phyloP scores from a whole-genome alignment of 352 stramenopile genomes.

The Phytophthora nicotianae region DNA sequence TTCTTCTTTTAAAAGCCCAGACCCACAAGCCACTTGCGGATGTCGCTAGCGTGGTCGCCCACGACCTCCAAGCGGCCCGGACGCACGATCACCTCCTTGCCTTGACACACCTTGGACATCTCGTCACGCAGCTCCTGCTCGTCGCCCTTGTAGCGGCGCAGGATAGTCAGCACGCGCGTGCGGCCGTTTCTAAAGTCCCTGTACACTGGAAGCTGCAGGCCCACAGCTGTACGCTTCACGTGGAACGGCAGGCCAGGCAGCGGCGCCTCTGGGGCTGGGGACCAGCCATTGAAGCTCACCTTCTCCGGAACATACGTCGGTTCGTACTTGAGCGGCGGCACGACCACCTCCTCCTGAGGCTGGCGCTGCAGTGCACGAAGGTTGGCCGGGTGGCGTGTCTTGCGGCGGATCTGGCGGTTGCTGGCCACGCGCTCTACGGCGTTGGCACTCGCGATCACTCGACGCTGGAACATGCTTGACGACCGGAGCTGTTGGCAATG shows the following conservation, averaged over 20 bases:
- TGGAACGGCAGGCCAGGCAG: slow-evolving; percentile 71
- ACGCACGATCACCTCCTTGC: slow-evolving; percentile 71
- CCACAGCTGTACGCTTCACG: slow-evolving; percentile 82
- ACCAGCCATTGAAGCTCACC: slow-evolving; percentile 91
- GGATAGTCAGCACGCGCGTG: slow-evolving; percentile 86
- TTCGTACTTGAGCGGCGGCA: slow-evolving; percentile 83
- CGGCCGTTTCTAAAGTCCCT: slow-evolving; percentile 85
- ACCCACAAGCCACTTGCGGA: slow-evolving; percentile 87
- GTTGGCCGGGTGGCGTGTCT: slow-evolving; percentile 75
- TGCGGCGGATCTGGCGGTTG: slow-evolving; percentile 87
- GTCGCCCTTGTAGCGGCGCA: slow-evolving; percentile 83
- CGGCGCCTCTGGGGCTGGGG: slow-evolving; percentile 67
- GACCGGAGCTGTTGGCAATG: slow-evolving; percentile 29
- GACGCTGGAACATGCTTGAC: slow-evolving; percentile 63
- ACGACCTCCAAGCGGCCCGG: slow-evolving; percentile 80
- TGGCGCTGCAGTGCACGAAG: slow-evolving; percentile 72
- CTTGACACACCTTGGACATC: slow-evolving; percentile 87
- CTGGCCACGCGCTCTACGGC: slow-evolving; percentile 73
- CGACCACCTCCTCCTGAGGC: slow-evolving; percentile 50
- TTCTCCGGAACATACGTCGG: slow-evolving; percentile 80
- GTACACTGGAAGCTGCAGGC: slow-evolving; percentile 87
- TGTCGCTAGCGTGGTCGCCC: slow-evolving; percentile 66
- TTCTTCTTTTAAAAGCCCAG: slow-evolving; percentile 70
- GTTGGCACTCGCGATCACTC: slow-evolving; percentile 52
- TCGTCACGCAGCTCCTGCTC: slow-evolving; percentile 76